Evolutionary conservation across 495 filamentous ascomycete species (phyloP).

Genomic region (Xylaria castorea): DNA sequence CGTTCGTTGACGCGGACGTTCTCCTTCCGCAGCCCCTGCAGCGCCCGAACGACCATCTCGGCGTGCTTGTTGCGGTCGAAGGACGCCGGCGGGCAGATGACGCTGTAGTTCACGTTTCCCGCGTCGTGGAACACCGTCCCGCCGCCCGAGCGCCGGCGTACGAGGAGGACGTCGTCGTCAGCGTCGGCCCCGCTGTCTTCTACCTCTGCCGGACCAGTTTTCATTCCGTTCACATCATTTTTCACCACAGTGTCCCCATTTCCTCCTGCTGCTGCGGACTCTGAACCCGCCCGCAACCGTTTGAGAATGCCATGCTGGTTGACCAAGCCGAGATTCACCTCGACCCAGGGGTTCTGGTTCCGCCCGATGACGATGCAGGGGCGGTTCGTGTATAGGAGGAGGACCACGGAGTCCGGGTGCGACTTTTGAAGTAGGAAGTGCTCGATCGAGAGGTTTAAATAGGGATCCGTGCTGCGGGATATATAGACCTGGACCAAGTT

Average conservation of each 20-base stretch:
- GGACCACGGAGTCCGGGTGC: conserved; percentile 69
- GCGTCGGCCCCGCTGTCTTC: conserved; percentile 16
- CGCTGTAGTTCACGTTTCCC: conserved; percentile 92
- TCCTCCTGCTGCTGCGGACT: not conserved
- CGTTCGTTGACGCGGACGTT: conserved; percentile 78
- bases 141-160: conserved; percentile 84
- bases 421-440: conserved; percentile 82
- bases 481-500: conserved; percentile 69
- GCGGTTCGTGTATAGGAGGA: conserved; percentile 87
- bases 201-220: conserved; percentile 33
- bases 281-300: conserved; percentile 17
- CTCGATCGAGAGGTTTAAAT: conserved; percentile 94
- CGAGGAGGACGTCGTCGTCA: conserved; percentile 59
- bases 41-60: conserved; percentile 83
- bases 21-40: conserved; percentile 53
- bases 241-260: not conserved
- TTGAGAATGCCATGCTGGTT: conserved; percentile 29
- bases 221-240: conserved; percentile 14
- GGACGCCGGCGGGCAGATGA: conserved; percentile 74
- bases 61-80: conserved; percentile 90
- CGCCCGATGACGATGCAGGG: conserved; percentile 90
- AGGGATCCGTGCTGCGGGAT: conserved; percentile 76
- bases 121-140: conserved; percentile 92
- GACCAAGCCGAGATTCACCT: conserved; percentile 75
- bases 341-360: conserved; percentile 97